Conservation (phyloP, 441 rosid genomes). For the Manihot esculenta region DNA sequence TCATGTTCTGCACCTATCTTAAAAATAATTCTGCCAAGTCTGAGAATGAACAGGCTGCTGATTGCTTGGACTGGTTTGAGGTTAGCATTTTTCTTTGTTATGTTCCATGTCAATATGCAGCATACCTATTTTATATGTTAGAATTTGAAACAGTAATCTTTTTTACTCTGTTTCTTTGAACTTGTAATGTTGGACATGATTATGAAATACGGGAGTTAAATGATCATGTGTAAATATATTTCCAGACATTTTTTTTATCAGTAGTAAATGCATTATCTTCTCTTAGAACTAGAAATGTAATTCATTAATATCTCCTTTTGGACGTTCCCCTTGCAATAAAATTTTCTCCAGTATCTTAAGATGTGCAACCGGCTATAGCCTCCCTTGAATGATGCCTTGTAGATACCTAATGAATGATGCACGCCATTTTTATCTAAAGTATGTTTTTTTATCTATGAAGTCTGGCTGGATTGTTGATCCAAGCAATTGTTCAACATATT, state of each 20-base stretch:
- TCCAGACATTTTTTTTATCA: not conserved
- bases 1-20: conserved; percentile 86
- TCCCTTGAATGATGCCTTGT: not conserved
- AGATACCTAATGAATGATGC: too few relatives aligned
- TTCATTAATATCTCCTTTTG: not conserved
- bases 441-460: too few relatives aligned
- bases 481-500: not conserved
- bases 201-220: not conserved
- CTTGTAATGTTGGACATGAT: not conserved
- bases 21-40: conserved; percentile 48
- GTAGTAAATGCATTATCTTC: not conserved
- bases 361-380: not conserved
- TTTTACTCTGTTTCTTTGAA: not conserved
- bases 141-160: not conserved
- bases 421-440: too few relatives aligned
- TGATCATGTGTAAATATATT: not conserved
- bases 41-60: conserved; percentile 39
- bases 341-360: not conserved
- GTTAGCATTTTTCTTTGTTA: too few relatives aligned
- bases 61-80: conserved; percentile 88
- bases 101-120: too few relatives aligned
- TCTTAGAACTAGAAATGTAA: not conserved
- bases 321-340: not conserved
- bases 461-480: not conserved
- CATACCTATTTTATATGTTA: not conserved